Evolutionary conservation across 73 alveolate species (phyloP), one percentile per base, ranked within the genome.

Genomic region (Durusdinium trenchii): DNA sequence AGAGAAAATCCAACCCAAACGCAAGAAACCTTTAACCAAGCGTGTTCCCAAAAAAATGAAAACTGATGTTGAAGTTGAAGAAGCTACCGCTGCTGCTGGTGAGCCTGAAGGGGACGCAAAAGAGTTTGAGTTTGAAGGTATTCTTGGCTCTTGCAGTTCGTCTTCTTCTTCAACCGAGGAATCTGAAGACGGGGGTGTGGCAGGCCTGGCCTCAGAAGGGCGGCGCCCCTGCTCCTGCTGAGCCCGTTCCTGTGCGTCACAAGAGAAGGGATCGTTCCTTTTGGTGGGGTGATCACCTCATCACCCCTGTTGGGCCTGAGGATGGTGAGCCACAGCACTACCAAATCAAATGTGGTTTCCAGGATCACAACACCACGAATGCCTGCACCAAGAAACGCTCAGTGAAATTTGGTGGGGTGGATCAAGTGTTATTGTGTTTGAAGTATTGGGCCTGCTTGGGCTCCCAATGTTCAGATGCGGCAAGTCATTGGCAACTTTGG

Each of bases 381-480:
- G 45, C 36, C 6, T 79, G 90, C 90, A 79, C 90, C 61, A 79
- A 79, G 42, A 78, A 78, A 60, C 90, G 90, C 4, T 79, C 90
- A 1, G 9, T 79, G 54, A 43, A 79, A 5, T 79, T 79, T 32
- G 90, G 90, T 0, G 90, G 90, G 43, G 38, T 18, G 3, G 90
- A 79, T 28, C 32, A 42, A 20, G 90, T 79, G 20, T 62, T 79
- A 43, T 47, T 45, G 64, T 79, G 90, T 42, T 62, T 43, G 40
- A 79, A 79, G 69, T 79, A 79, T 47, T 79, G 90, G 90, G 90
- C 90, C 54, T 32, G 64, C 38, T 79, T 79, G 64, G 90, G 64
- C 45, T 45, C 36, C 10, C 40, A 32, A 7, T 79, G 90, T 38
- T 28, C 42, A 79, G 38, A 30, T 7, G 64, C 60, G 14, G 45